Conservation (phyloP, 1,284 basidiomycete species). For the Fomitopsis pinicola region DNA sequence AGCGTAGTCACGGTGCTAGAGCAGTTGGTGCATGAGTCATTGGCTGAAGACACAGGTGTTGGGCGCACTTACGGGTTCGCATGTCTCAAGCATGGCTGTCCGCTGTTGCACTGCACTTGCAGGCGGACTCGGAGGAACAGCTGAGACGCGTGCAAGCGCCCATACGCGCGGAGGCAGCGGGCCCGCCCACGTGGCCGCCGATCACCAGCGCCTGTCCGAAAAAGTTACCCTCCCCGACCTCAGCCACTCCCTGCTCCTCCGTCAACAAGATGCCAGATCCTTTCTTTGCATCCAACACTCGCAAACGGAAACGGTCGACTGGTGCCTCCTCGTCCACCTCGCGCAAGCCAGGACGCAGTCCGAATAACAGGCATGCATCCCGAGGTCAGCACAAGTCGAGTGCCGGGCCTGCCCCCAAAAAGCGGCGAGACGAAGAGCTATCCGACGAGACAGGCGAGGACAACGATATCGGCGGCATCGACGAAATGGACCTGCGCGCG, state of each 20-base stretch:
- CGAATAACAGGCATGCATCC: neutral
- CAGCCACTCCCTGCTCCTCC: neutral
- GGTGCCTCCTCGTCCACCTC: conserved; percentile 8
- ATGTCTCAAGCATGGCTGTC: neutral
- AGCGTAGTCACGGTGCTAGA: conserved; percentile 71
- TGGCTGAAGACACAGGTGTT: neutral
- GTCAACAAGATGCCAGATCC: conserved; percentile 61
- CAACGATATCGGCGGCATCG: conserved; percentile 48
- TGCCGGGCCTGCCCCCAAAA: conserved; percentile 19
- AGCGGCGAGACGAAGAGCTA: conserved; percentile 63
- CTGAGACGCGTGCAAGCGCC: no score
- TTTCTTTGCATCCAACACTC: conserved; percentile 73
- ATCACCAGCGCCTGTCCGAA: neutral
- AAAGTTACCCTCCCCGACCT: neutral
- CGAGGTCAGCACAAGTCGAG: conserved; percentile 11
- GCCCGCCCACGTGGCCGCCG: neutral
- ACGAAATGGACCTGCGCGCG: conserved; percentile 74
- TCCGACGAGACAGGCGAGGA: conserved; percentile 59
- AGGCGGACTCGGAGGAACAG: no score
- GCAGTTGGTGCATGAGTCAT: neutral
- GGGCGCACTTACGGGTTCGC: neutral
- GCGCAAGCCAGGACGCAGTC: neutral
- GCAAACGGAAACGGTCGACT: conserved; percentile 62
- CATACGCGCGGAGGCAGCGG: no score
- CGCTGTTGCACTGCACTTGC: no score